These are phyloP conservation scores for Bacterosira constricta DNA, from an alignment of 108 stramenopile species.

Conservation along the genomic window DNA sequence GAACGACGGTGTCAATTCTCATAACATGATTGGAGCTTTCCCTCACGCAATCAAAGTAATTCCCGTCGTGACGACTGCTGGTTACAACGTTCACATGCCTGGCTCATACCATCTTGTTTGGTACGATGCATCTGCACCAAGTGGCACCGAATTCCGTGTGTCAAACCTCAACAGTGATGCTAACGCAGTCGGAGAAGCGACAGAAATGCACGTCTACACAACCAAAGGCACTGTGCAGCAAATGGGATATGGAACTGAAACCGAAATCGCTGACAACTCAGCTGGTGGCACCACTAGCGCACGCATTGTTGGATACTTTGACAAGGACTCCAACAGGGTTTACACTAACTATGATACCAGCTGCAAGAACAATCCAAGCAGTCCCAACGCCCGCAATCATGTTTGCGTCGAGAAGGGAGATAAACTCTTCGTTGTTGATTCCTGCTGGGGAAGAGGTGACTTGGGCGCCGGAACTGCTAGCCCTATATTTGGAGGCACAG, in stretches of 20 bases:
- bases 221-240: constrained; percentile 61
- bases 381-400: constrained; percentile 37
- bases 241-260: constrained; percentile 44
- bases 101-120: constrained; percentile 63
- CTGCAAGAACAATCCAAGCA: constrained; percentile 50
- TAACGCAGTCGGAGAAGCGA: constrained; percentile 24
- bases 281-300: constrained; percentile 27
- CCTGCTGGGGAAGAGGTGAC: constrained; percentile 52
- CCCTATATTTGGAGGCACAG: constrained; percentile 56
- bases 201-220: constrained; percentile 56
- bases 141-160: constrained; percentile 48
- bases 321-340: constrained; percentile 49
- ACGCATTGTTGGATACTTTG: constrained; percentile 60
- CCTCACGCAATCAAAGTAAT: constrained; percentile 74
- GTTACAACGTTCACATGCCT: constrained; percentile 43
- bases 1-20: constrained; percentile 34
- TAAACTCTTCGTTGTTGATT: constrained; percentile 60
- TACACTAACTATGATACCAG: constrained; percentile 69
- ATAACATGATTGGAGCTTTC: constrained; percentile 59
- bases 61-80: constrained; percentile 32
- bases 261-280: constrained; percentile 36
- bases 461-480: constrained; percentile 39
- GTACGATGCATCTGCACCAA: constrained; percentile 46
- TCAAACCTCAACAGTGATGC: constrained; percentile 44
- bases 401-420: constrained; percentile 72